Evolutionary conservation across 1,139 yeast species (phyloP), one percentile per base, ranked within the genome.

Genomic region (Geotrichum reessii): DNA sequence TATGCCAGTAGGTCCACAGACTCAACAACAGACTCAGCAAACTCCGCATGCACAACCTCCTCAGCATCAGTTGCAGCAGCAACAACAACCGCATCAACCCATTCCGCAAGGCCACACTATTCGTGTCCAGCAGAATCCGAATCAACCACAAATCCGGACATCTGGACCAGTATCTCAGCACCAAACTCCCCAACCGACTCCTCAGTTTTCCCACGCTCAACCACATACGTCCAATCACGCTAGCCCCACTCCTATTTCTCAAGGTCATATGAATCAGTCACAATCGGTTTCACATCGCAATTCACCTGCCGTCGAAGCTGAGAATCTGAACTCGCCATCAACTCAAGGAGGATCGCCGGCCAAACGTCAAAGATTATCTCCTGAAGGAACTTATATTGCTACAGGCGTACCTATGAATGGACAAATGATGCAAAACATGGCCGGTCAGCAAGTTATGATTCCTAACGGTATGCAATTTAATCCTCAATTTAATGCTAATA

Each of bases 291-390:
- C 31, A 47, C 65, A 53, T 60, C 60, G 61, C 62, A 61, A 58
- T 60, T 64, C 65, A 28, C 61, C 62, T 27, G 42, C 60, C 25
- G 65, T 58, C 40, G 65, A 55, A 21, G 66, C 62, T 31, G 66
- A 60, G 14, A 63, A 55, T n/a, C 62, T 61, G 17, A 69, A 66
- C 51, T 65, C 70, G 1, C 70, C 71, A 25, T 65, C 69, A 17
- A 69, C 69, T 24, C 69, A 66, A 48, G 62, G 61, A 7, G 61
- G 61, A 7, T 72, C 75, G 11, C 75, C 76, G 1, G 65, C 74
- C 14, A 73, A 73, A 57, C 68, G 76, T 6, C 75, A 70, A 58
- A 66, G 75, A 9, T 62, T 73, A 17, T 71, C 75, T 14, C 76
- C 76, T 1, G 76, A 73, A 42, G 73, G 74, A 9, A 62, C 69